phyloP scores from a whole-genome alignment of 2,329 filamentous ascomycete genomes.

The Fusarium nanum region DNA sequence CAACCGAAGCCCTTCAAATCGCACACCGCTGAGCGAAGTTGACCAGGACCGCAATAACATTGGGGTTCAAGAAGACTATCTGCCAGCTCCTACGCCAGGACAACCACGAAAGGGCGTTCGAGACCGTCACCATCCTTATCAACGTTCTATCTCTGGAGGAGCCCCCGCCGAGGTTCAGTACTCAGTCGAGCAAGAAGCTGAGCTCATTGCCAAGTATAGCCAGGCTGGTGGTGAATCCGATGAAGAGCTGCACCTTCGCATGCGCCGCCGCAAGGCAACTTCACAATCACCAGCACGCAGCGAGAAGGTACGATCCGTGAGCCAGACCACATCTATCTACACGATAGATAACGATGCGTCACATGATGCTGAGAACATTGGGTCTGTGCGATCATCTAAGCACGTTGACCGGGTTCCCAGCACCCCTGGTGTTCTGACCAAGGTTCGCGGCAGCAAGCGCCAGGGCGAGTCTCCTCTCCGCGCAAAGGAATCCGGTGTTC shows the following conservation, averaged over 20 bases:
- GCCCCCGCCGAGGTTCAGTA: constrained; percentile 62
- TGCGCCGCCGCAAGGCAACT: constrained; percentile 73
- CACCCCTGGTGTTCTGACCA: constrained; percentile 68
- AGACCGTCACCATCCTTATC: constrained; percentile 80
- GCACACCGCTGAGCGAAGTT: constrained; percentile 93
- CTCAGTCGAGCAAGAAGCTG: constrained; percentile 67
- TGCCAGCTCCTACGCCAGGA: constrained; percentile 94
- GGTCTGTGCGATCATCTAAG: constrained; percentile 68
- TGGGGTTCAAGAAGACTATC: constrained; percentile 84
- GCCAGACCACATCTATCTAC: constrained; percentile 79
- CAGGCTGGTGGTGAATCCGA: constrained; percentile 78
- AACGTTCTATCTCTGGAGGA: constrained; percentile 64
- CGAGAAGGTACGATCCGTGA: constrained; percentile 76
- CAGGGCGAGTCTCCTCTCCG: constrained; percentile 63
- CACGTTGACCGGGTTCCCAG: constrained; percentile 66
- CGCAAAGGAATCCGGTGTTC: constrained; percentile 65
- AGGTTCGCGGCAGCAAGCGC: constrained; percentile 72
- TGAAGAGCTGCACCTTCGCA: constrained; percentile 83
- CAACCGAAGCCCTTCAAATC: constrained; percentile 78
- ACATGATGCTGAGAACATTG: constrained; percentile 78
- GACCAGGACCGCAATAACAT: constrained; percentile 79
- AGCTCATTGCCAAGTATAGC: constrained; percentile 70
- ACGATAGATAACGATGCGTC: constrained; percentile 74
- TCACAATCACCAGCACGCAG: constrained; percentile 71
- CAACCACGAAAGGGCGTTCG: constrained; percentile 92